phyloP scores from a whole-genome alignment of 2,329 filamentous ascomycete species.

The Neonectria coccinea region DNA sequence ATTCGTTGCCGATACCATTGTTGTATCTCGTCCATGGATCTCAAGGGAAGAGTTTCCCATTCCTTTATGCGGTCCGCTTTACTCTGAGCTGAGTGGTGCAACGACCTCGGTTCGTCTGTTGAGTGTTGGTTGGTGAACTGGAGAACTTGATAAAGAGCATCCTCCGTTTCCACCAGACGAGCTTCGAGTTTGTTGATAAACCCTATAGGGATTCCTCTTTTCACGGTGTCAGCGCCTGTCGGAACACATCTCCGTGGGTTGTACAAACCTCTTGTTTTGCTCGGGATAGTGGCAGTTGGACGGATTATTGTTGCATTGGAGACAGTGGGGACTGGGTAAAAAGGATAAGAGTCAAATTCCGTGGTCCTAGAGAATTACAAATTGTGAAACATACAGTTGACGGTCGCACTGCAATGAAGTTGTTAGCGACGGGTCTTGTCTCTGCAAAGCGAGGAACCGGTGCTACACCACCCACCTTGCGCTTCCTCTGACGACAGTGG shows the following conservation, averaged over 20 bases:
- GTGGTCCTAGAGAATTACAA: background rate
- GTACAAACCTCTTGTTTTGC: slow-evolving; percentile 47
- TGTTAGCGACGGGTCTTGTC: slow-evolving; percentile 4
- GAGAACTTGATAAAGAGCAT: slow-evolving; percentile 44
- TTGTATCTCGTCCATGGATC: slow-evolving; percentile 31
- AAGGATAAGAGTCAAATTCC: background rate
- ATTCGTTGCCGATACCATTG: slow-evolving; percentile 38
- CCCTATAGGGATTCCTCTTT: slow-evolving; percentile 52
- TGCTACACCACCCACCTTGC: slow-evolving; percentile 41
- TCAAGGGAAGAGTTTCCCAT: slow-evolving; percentile 45
- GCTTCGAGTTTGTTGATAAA: slow-evolving; percentile 55
- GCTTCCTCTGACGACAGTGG: slow-evolving; percentile 49
- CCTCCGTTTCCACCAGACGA: slow-evolving; percentile 50
- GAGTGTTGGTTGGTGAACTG: slow-evolving; percentile 25
- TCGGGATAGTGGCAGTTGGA: slow-evolving; percentile 50
- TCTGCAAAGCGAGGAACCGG: background rate
- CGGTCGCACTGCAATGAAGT: slow-evolving; percentile 37
- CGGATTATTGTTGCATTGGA: slow-evolving; percentile 48
- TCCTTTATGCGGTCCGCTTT: slow-evolving; percentile 47
- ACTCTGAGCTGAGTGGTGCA: slow-evolving; percentile 31
- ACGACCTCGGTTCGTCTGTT: background rate
- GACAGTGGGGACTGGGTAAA: slow-evolving; percentile 43
- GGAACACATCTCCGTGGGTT: background rate
- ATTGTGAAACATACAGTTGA: slow-evolving; percentile 28
- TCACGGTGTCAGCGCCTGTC: background rate